Percentiles rank a stretch among this genome's conserved stretches.
Evolutionary conservation across 2,329 filamentous ascomycete genomes (phyloP).

Genomic region (Aspergillus vadensis): DNA sequence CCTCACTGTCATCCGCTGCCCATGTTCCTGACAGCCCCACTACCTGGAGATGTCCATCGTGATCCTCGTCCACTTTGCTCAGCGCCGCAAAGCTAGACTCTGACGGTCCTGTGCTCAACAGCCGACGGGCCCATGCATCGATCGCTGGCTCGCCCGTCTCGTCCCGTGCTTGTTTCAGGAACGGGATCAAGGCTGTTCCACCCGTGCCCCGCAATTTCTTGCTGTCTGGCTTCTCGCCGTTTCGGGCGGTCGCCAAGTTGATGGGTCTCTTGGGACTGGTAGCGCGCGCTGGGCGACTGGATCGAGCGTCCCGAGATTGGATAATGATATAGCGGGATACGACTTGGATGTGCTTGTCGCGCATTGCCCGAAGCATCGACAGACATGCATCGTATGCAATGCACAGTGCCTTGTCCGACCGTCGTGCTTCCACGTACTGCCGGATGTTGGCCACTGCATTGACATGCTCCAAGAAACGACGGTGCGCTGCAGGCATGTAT

Average conservation of each 20-base stretch:
- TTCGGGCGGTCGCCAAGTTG: slow-evolving; percentile 56
- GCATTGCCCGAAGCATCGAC: slow-evolving; percentile 72
- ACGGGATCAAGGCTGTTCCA: slow-evolving; percentile 89
- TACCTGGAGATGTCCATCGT: slow-evolving; percentile 58
- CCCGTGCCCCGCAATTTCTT: slow-evolving; percentile 83
- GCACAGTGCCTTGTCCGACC: slow-evolving; percentile 64
- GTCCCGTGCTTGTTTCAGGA: slow-evolving; percentile 93
- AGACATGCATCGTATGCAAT: slow-evolving; percentile 90
- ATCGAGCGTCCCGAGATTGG: slow-evolving; percentile 73
- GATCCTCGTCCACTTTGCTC: slow-evolving; percentile 56
- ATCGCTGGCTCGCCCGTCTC: slow-evolving; percentile 94
- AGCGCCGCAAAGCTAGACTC: slow-evolving; percentile 44
- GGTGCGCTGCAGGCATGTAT: slow-evolving; percentile 95
- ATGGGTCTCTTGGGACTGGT: slow-evolving; percentile 53
- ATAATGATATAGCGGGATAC: slow-evolving; percentile 94
- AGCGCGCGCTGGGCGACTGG: slow-evolving; percentile 59
- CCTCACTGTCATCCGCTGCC: slow-evolving; percentile 82
- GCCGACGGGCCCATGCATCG: slow-evolving; percentile 61
- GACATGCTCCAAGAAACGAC: slow-evolving; percentile 83
- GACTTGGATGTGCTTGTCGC: slow-evolving; percentile 94
- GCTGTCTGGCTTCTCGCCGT: slow-evolving; percentile 44
- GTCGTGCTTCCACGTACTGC: slow-evolving; percentile 69
- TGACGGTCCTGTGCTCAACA: slow-evolving; percentile 57
- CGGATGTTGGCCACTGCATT: slow-evolving; percentile 81
- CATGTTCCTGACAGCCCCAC: slow-evolving; percentile 80